Evolutionary conservation across 75 land plant genomes (phyloP), one percentile per base, ranked within the genome.

Genomic region (Isoetes taiwanensis): DNA sequence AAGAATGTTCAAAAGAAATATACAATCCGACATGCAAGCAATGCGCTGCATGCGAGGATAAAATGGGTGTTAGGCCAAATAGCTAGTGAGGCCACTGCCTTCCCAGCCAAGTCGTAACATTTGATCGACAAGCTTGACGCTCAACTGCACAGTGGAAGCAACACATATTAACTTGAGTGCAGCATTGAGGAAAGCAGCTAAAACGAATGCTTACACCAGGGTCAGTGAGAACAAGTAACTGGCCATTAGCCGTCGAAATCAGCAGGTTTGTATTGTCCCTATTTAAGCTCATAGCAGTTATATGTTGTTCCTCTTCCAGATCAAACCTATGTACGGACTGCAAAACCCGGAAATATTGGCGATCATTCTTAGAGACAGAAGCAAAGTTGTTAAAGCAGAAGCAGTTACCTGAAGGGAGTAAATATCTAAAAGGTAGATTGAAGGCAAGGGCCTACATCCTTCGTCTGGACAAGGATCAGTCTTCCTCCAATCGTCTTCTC

Each of bases 51-150:
- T n/a, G n/a, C n/a, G n/a, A n/a, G n/a, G n/a, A n/a, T n/a, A n/a
- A n/a, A n/a, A n/a, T n/a, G n/a, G n/a, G n/a, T n/a, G n/a, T n/a
- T n/a, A n/a, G n/a, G n/a, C n/a, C n/a, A n/a, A n/a, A n/a, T 75
- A 68, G 30, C 79, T 81, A 41, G 79, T 70, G 2, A 90, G 79
- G 19, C 91, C 91, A 54, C 81, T 87, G 26, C 97, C 89, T 68
- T 87, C 88, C 98, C 98, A 93, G 4, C 98, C 98, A 63, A 93
- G 88, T 31, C 87, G 83, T 35, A 93, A 83, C 98, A 93, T 93
- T 46, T 84, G 93, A 78, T 87, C 95, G 39, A 93, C 98, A 20
- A 93, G 86, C 68, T 79, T 93, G 60, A 93, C 72, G 65, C 89
- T 93, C 79, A 93, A 72, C 98, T 93, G 90, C 62, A 72, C 42